phyloP scores from a whole-genome alignment of 768 basidiomycete species.

The Hortiboletus campestris region DNA sequence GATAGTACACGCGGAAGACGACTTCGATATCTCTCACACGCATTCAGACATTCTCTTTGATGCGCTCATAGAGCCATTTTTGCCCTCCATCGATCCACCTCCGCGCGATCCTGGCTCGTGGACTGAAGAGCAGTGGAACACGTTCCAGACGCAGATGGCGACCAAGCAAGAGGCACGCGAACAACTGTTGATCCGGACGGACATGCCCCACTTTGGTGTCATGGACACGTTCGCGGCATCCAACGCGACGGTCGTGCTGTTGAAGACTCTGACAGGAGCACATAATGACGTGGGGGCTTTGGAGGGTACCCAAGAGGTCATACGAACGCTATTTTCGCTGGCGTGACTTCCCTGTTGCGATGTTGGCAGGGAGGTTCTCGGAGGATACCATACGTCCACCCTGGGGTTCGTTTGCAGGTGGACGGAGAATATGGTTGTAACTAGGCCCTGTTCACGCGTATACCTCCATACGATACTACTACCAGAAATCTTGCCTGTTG shows the following conservation, averaged over 20 bases:
- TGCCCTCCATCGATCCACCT: slow-evolving; percentile 49
- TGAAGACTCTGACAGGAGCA: slow-evolving; percentile 56
- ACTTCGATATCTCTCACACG: slow-evolving; percentile 66
- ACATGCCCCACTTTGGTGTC: slow-evolving; percentile 48
- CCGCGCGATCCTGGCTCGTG: slow-evolving; percentile 28
- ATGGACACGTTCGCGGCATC: slow-evolving; percentile 51
- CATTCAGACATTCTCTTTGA: slow-evolving; percentile 73
- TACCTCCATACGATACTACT: neutral
- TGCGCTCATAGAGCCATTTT: slow-evolving; percentile 57
- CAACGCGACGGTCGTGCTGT: slow-evolving; percentile 49
- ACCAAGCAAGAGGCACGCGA: slow-evolving; percentile 42
- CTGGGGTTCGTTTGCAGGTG: neutral
- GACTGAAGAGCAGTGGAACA: slow-evolving; percentile 44
- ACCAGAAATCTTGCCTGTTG: neutral
- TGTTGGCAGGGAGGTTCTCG: neutral
- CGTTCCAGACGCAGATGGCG: slow-evolving; percentile 38
- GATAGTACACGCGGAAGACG: slow-evolving; percentile 73
- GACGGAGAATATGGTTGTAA: neutral
- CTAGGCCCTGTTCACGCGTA: neutral
- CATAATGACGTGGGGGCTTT: slow-evolving; percentile 58
- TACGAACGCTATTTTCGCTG: slow-evolving; percentile 33
- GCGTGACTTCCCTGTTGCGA: neutral
- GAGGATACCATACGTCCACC: neutral
- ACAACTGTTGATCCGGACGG: slow-evolving; percentile 43
- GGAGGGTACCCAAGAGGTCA: slow-evolving; percentile 70